Conservation (phyloP, 306 rosid genomes). For the Lathyrus oleraceus region DNA sequence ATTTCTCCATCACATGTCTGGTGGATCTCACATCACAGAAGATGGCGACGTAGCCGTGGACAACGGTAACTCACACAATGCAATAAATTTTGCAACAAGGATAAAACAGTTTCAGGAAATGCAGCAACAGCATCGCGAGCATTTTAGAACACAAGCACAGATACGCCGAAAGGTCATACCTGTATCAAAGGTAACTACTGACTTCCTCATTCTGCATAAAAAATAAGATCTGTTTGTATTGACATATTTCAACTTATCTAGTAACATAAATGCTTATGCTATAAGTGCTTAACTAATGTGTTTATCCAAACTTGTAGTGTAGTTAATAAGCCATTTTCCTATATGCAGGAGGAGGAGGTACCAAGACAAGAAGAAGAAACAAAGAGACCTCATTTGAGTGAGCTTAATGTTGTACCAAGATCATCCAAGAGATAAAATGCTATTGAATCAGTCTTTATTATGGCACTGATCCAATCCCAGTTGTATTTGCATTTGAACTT, state of each 20-base stretch:
- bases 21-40: conserved; percentile 56
- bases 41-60: conserved; percentile 62
- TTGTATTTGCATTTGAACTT: conserved; percentile 34
- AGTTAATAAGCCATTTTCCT: not conserved
- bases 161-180: conserved; percentile 38
- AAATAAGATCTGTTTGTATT: not conserved
- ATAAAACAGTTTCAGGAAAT: conserved; percentile 82
- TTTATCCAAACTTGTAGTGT: not conserved
- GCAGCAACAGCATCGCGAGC: conserved; percentile 76
- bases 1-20: conserved; percentile 54
- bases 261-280: not conserved
- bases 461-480: conserved; percentile 40
- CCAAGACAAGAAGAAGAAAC: conserved; percentile 63
- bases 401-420: conserved; percentile 54
- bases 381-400: conserved; percentile 40
- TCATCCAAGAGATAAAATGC: conserved; percentile 50
- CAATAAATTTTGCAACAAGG: conserved; percentile 68
- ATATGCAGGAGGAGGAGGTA: conserved; percentile 61
- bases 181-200: conserved; percentile 46
- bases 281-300: not conserved
- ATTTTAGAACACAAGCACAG: conserved; percentile 50
- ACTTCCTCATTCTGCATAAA: conserved; percentile 25
- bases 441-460: conserved; percentile 37
- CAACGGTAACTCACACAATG: conserved; percentile 53
- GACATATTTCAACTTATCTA: not conserved